Percentiles rank a stretch among this genome's conserved stretches.
These are phyloP conservation scores for Fusarium chlamydosporum DNA, from an alignment of 2,329 filamentous ascomycete genomes.

Conservation along the genomic window DNA sequence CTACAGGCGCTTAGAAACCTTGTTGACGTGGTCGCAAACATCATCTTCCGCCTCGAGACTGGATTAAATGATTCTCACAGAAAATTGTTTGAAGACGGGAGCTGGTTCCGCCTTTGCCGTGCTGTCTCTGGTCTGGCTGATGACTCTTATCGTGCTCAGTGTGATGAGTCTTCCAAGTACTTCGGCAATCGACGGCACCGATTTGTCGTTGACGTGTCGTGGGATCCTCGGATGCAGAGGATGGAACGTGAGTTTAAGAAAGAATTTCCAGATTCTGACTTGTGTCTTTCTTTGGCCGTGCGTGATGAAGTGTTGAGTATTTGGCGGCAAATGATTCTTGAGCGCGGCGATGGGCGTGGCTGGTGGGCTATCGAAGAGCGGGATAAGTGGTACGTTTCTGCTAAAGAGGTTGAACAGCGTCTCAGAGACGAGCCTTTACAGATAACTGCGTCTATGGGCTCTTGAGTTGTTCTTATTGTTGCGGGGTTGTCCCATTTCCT, in stretches of 20 bases:
- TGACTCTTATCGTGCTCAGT: neutral
- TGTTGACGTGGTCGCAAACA: neutral
- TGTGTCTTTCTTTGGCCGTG: neutral
- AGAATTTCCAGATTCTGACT: neutral
- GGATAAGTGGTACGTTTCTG: conserved; percentile 11
- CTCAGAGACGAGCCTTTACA: neutral
- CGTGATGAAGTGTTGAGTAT: neutral
- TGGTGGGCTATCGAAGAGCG: conserved; percentile 21
- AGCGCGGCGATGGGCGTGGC: neutral
- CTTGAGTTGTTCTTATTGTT: neutral
- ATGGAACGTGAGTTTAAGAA: neutral
- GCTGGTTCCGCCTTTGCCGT: conserved; percentile 13
- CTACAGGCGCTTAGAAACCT: neutral
- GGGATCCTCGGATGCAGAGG: conserved; percentile 32
- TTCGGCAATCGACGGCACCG: conserved; percentile 14
- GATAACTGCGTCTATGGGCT: neutral
- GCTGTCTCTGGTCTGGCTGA: conserved; percentile 13
- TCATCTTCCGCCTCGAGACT: neutral
- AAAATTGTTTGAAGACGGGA: neutral
- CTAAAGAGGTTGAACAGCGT: neutral
- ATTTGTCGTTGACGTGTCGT: conserved; percentile 5
- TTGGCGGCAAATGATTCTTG: conserved; percentile 6
- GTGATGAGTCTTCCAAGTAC: neutral
- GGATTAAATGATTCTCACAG: rapidly evolving
- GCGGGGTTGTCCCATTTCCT: neutral